These are phyloP conservation scores for Allodekkera sacchari DNA, from an alignment of 805 yeast genomes.

Conservation along the genomic window DNA sequence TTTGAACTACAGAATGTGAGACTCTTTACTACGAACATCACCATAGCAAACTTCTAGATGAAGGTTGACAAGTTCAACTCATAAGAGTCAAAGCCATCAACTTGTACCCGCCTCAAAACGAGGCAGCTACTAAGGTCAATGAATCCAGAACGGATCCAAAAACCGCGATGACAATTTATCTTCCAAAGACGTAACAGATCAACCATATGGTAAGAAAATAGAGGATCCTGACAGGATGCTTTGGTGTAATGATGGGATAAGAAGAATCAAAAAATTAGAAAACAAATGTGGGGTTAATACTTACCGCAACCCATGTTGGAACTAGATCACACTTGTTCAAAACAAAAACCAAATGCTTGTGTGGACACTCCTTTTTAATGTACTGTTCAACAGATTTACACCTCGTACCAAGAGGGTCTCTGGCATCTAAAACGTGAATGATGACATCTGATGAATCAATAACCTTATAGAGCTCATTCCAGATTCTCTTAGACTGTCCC, in stretches of 20 bases:
- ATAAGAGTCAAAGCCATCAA: constrained; percentile 47
- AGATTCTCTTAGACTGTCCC: constrained; percentile 96
- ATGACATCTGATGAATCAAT: constrained; percentile 97
- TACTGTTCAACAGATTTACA: constrained; percentile 91
- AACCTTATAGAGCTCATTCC: constrained; percentile 96
- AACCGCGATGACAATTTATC: constrained; percentile 56
- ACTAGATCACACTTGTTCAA: constrained; percentile 96
- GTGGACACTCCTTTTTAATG: constrained; percentile 89
- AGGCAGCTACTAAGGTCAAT: constrained; percentile 17
- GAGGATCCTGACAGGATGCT: constrained; percentile 78
- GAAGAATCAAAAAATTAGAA: constrained; percentile 7
- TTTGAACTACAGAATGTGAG: constrained; percentile 44
- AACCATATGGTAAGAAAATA: constrained; percentile 38
- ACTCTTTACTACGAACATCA: constrained; percentile 80
- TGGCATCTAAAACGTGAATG: constrained; percentile 91
- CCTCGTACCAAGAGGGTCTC: constrained; percentile 95
- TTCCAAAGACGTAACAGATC: constrained; percentile 99
- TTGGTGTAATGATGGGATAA: constrained; percentile 53
- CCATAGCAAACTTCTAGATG: constrained; percentile 22
- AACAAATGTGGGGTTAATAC: constrained; percentile 43
- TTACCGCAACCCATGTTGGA: constrained; percentile 99
- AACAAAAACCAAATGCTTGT: constrained; percentile 90
- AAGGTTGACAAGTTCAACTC: constrained; percentile 69
- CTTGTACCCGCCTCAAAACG: constrained; percentile 37
- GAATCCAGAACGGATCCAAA: constrained; percentile 39